These are phyloP conservation scores for Ambrosia hybrid DNA, from an alignment of 140 eudicot genomes.

Conservation along the genomic window DNA sequence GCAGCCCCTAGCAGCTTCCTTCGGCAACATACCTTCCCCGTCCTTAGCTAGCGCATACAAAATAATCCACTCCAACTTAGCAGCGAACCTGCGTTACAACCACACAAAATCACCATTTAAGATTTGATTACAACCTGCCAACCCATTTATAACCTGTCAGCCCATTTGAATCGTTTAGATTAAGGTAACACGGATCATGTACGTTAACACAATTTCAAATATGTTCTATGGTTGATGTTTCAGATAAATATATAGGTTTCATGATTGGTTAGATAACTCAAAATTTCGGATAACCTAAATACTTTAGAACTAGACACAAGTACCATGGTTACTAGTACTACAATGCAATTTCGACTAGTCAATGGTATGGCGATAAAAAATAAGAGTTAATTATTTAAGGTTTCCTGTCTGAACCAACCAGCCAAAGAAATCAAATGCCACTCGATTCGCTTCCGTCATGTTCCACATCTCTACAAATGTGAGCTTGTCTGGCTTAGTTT, in stretches of 20 bases:
- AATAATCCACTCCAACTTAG: constrained; percentile 65
- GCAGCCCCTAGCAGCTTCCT: constrained; percentile 86
- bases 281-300: no score
- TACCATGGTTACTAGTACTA: no score
- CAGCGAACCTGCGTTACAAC: constrained; percentile 48
- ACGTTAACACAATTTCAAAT: no score
- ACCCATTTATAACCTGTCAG: no score
- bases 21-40: constrained; percentile 70
- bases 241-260: no score
- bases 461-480: constrained; percentile 71
- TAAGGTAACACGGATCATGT: no score
- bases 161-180: no score
- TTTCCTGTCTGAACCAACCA: constrained; percentile 40
- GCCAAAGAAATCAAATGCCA: constrained; percentile 68
- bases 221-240: no score
- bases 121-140: no score
- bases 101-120: neutral
- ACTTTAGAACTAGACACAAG: no score
- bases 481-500: constrained; percentile 72
- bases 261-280: no score
- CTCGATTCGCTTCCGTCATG: constrained; percentile 78
- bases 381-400: neutral
- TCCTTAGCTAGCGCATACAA: constrained; percentile 73
- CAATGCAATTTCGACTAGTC: neutral
- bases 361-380: neutral